These are phyloP conservation scores for Canariomyces notabilis DNA, from an alignment of 2,329 filamentous ascomycete species.

Conservation along the genomic window DNA sequence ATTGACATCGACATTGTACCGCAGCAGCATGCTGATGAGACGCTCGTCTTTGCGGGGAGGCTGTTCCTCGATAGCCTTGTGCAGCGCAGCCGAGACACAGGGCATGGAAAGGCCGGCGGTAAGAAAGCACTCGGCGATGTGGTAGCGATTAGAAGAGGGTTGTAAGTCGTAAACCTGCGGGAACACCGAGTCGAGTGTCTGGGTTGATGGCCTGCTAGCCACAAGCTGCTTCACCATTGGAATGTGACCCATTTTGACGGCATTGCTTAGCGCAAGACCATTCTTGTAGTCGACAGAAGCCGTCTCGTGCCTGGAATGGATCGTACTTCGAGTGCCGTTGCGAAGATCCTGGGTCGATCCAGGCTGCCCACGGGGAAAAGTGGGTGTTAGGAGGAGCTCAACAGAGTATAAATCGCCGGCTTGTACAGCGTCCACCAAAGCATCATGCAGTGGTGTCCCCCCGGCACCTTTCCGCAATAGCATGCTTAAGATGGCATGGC, in stretches of 20 bases:
- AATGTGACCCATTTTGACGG: constrained; percentile 42
- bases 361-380: constrained; percentile 37
- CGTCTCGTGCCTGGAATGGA: constrained; percentile 41
- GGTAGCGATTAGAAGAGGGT: constrained; percentile 39
- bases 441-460: constrained; percentile 43
- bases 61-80: constrained; percentile 48
- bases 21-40: constrained; percentile 48
- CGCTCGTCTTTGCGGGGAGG: constrained; percentile 44
- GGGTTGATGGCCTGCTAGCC: constrained; percentile 39
- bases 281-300: constrained; percentile 50
- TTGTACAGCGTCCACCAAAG: constrained; percentile 46
- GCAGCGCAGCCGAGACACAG: constrained; percentile 45
- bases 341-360: constrained; percentile 26
- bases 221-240: constrained; percentile 44
- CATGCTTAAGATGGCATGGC: constrained; percentile 40
- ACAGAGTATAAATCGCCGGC: constrained; percentile 44
- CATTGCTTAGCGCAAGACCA: constrained; percentile 46
- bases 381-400: constrained; percentile 45
- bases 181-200: constrained; percentile 46
- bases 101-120: constrained; percentile 43
- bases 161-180: constrained; percentile 42
- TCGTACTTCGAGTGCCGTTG: constrained; percentile 29
- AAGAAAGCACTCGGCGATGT: constrained; percentile 47
- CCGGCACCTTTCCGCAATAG: constrained; percentile 48
- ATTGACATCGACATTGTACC: constrained; percentile 50